Conservation (phyloP, 257 asterid species). For the Eucommia ulmoides region DNA sequence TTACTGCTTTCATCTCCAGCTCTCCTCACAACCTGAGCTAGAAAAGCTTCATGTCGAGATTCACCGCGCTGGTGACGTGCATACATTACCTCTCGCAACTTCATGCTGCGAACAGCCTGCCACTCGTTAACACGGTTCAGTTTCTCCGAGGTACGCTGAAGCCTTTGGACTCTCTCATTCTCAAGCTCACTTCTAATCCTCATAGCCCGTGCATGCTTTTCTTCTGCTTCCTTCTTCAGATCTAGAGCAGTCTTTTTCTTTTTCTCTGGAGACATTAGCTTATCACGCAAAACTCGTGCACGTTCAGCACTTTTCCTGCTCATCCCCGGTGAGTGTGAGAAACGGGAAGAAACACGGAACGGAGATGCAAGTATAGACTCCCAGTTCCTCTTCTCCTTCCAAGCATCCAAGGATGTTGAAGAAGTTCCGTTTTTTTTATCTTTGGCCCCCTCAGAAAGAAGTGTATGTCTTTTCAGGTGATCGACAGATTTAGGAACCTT, state of each 20-base stretch:
- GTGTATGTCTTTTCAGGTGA: conserved; percentile 32
- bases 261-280: conserved; percentile 98
- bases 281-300: conserved; percentile 79
- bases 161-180: conserved; percentile 90
- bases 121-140: conserved; percentile 88
- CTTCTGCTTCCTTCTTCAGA: conserved; percentile 91
- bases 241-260: conserved; percentile 74
- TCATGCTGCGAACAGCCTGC: conserved; percentile 87
- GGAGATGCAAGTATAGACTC: conserved; percentile 88
- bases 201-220: conserved; percentile 94
- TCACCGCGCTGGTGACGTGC: conserved; percentile 91
- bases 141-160: conserved; percentile 88
- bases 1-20: conserved; percentile 98
- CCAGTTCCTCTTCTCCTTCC: conserved; percentile 99
- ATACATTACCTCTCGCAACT: conserved; percentile 75
- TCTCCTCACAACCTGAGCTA: conserved; percentile 93
- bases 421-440: conserved; percentile 57
- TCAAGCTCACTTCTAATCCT: conserved; percentile 94
- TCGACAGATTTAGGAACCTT: conserved; percentile 45
- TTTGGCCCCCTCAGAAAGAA: conserved; percentile 51
- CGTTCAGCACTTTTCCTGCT: conserved; percentile 78
- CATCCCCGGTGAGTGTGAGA: conserved; percentile 86
- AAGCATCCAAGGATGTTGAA: conserved; percentile 86
- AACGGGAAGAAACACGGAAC: conserved; percentile 71
- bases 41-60: conserved; percentile 87